Percentiles rank a stretch among this genome's conserved stretches.
These are phyloP conservation scores for Kwoniella botswanensis DNA, from an alignment of 768 basidiomycete genomes.

Conservation along the genomic window DNA sequence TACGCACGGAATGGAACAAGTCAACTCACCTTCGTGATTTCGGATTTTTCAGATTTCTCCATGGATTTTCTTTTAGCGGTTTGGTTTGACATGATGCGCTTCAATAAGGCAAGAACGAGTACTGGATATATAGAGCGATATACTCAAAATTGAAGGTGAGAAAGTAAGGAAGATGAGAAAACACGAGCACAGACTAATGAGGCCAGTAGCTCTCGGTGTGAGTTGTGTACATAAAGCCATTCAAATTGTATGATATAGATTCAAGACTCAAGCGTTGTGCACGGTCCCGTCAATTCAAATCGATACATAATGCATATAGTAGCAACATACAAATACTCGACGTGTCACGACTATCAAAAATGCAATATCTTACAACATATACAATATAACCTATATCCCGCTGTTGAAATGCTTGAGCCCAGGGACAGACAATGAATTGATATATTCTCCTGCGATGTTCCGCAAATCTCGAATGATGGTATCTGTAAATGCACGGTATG, in stretches of 20 bases:
- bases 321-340: not conserved
- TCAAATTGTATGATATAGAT: too few relatives aligned
- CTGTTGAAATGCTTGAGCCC: slow-evolving; percentile 34
- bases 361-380: not conserved
- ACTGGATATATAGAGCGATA: too few relatives aligned
- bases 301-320: not conserved
- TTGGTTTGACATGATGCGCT: not conserved
- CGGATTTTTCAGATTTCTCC: too few relatives aligned
- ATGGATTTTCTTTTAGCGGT: too few relatives aligned
- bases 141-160: too few relatives aligned
- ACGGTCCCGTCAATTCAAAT: not conserved
- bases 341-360: not conserved
- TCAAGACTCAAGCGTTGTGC: not conserved
- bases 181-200: too few relatives aligned
- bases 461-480: slow-evolving; percentile 28
- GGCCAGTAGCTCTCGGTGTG: too few relatives aligned
- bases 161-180: too few relatives aligned
- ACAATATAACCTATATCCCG: not conserved
- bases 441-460: slow-evolving; percentile 22
- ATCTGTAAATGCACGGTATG: slow-evolving; percentile 42
- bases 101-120: not conserved
- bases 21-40: too few relatives aligned
- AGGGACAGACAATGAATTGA: slow-evolving; percentile 31
- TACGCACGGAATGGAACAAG: too few relatives aligned
- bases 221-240: too few relatives aligned